A percentile compares a stretch with the other conserved stretches of the same genome.
Evolutionary conservation across 2,329 filamentous ascomycete genomes (phyloP).

Genomic region (Aspergillus bombycis): DNA sequence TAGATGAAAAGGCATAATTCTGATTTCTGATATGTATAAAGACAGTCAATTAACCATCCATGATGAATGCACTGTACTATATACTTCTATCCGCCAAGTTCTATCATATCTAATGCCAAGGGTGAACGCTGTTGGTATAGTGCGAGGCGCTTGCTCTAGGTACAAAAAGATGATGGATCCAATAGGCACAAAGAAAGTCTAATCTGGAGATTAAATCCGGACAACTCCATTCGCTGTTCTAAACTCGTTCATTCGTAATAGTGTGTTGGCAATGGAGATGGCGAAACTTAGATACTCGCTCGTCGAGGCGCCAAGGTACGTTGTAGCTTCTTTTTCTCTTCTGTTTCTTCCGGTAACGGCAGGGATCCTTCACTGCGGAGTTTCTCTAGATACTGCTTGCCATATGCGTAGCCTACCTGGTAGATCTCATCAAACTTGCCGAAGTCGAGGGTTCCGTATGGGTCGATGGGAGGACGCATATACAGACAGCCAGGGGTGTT

Average conservation of each 20-base stretch:
- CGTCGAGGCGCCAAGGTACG: conserved; percentile 78
- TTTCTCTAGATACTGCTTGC: conserved; percentile 75
- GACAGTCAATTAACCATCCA: background rate
- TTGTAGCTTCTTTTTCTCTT: conserved; percentile 74
- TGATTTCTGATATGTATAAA: background rate
- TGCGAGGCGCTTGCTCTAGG: background rate
- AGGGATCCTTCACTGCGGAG: conserved; percentile 79
- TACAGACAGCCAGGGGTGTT: conserved; percentile 88
- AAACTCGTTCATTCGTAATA: conserved; percentile 4
- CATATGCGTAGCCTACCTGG: conserved; percentile 82
- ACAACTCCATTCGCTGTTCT: background rate
- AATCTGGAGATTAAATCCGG: background rate
- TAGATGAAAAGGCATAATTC: too few relatives aligned
- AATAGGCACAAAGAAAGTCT: background rate
- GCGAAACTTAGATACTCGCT: conserved; percentile 63
- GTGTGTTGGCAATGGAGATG: background rate
- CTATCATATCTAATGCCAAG: background rate
- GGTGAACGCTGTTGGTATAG: background rate
- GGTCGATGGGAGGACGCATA: conserved; percentile 92
- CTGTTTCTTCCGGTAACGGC: conserved; percentile 69
- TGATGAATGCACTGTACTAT: background rate
- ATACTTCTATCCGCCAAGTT: background rate
- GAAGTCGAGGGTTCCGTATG: conserved; percentile 93
- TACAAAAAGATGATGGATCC: background rate
- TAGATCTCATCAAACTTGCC: conserved; percentile 98